phyloP scores from a whole-genome alignment of 164 flowering plant genomes.

The Vitis riparia region DNA sequence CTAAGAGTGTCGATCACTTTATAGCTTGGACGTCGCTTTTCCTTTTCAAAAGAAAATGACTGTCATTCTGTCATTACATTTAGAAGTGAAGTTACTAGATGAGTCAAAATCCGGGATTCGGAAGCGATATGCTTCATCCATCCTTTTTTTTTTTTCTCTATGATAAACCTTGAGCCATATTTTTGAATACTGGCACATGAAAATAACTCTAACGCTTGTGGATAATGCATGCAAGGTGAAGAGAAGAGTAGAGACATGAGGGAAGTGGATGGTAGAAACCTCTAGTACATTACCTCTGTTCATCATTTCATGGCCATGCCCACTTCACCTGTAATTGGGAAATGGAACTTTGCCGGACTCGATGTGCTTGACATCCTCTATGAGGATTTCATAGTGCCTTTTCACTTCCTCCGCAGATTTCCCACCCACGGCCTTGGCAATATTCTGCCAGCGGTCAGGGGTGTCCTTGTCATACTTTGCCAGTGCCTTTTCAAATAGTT shows the following conservation, averaged over 20 bases:
- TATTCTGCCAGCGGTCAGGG: slow-evolving; percentile 54
- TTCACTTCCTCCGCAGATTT: slow-evolving; percentile 48
- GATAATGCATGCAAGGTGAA: background rate
- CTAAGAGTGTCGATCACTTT: background rate
- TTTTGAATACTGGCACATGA: too few relatives aligned
- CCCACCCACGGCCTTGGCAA: slow-evolving; percentile 42
- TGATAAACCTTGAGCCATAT: background rate
- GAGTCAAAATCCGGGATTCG: too few relatives aligned
- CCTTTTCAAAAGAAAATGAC: too few relatives aligned
- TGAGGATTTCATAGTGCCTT: slow-evolving; percentile 39
- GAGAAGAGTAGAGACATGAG: background rate
- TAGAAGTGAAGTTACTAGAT: too few relatives aligned
- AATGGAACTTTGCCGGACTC: slow-evolving; percentile 39
- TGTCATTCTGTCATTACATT: too few relatives aligned
- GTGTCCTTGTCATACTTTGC: slow-evolving; percentile 46
- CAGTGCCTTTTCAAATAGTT: slow-evolving; percentile 40
- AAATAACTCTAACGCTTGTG: background rate
- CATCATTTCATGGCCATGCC: background rate
- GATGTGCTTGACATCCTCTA: slow-evolving; percentile 34
- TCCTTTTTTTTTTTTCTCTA: background rate
- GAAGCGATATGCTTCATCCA: too few relatives aligned
- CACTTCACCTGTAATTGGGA: slow-evolving; percentile 33
- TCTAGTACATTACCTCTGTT: slow-evolving; percentile 5
- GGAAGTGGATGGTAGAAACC: background rate
- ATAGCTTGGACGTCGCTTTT: background rate